Percentiles rank a stretch among this genome's conserved stretches.
These are phyloP conservation scores for Lepidium didymum DNA, from an alignment of 345 rosid genomes.

Conservation along the genomic window DNA sequence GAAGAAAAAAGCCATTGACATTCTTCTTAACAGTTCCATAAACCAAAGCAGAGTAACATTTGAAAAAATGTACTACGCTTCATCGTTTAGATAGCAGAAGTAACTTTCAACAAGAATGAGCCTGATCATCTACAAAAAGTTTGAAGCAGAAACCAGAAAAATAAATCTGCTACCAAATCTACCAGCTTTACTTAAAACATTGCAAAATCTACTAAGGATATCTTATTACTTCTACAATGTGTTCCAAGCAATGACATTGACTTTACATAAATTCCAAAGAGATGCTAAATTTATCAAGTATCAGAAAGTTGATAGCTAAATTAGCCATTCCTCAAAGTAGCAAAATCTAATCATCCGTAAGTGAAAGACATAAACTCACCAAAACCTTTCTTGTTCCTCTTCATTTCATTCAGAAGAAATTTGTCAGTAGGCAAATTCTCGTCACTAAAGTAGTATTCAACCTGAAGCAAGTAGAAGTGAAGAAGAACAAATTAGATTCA, in stretches of 20 bases:
- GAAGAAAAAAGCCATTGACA: not conserved
- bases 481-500: not conserved
- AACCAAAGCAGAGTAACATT: not conserved
- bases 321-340: not conserved
- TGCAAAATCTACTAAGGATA: no score
- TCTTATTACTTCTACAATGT: no score
- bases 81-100: no score
- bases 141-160: no score
- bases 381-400: constrained; percentile 72
- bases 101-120: no score
- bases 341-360: not conserved
- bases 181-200: no score
- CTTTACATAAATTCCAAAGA: no score
- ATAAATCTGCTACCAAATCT: no score
- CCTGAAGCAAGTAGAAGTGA: constrained; percentile 37
- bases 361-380: constrained; percentile 40
- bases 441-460: constrained; percentile 87
- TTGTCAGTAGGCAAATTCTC: constrained; percentile 84
- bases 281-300: not conserved
- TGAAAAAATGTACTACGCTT: not conserved
- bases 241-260: no score
- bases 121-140: no score
- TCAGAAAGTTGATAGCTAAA: not conserved
- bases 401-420: constrained; percentile 52
- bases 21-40: not conserved